Evolutionary conservation across 371 early-diverging fungal genomes (phyloP), one percentile per base, ranked within the genome.

Genomic region (Saksenaea oblongispora): DNA sequence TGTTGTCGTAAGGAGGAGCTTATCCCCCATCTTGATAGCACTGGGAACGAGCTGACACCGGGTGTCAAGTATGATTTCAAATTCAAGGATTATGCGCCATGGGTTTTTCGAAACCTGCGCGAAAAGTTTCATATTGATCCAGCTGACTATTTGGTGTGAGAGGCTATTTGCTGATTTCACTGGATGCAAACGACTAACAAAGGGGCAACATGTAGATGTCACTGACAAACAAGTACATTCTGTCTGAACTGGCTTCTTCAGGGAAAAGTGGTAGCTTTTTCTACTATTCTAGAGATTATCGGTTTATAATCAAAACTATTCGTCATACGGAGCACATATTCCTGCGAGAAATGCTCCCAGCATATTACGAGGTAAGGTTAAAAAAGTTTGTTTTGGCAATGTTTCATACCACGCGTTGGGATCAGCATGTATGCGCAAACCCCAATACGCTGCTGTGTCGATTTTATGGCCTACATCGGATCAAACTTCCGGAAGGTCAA

Each of bases 231-330:
- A 95, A 95, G 76, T 97, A 96, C 75, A 94, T 97, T 51, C 82
- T 98, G 0, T 94, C 93, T 14, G 97, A 97, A 71, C 76, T 97
- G 5, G 91, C 91, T 14, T 94, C 94, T 34, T 92, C 98, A 3
- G 98, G 98, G 34, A 97, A 97, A 76, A 92, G 92, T 66, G 95
- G 96, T 3, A 91, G 91, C 60, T 97, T 97, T 80, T 97, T 98
- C 71, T 98, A 96, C 80, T 95, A 91, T 78, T 97, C 95, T 13
- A 88, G 91, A 66, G 98, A 98, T 79, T 96, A 93, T 76, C 89
- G 97, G n/a, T 97, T 95, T 77, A 97, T 98, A 67, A 98, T 98
- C 85, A 98, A 98, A 69, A 97, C 98, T 3, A 92, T 97, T 47
- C 94, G 92, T 72, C 91, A 91, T 65, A 80, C 92, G 3, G 98